Conservation (phyloP, 2,329 filamentous ascomycete species). For the Ascomycota sp. region DNA sequence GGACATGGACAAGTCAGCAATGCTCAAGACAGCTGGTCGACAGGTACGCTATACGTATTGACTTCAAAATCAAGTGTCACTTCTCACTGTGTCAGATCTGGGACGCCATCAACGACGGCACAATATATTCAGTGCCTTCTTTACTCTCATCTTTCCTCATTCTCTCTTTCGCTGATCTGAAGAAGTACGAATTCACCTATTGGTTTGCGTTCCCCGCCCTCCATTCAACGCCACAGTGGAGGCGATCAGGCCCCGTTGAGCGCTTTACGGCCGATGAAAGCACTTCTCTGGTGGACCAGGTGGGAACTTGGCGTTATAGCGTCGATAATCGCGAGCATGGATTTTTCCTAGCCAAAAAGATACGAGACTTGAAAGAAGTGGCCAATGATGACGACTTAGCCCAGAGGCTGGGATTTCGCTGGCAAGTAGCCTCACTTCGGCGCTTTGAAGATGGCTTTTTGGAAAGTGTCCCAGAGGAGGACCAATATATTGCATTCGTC, state of each 20-base stretch:
- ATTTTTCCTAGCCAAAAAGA: slow-evolving; percentile 84
- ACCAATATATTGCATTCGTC: slow-evolving; percentile 70
- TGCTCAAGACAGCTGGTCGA: slow-evolving; percentile 59
- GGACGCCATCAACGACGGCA: slow-evolving; percentile 93
- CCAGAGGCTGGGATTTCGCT: slow-evolving; percentile 40
- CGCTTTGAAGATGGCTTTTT: slow-evolving; percentile 82
- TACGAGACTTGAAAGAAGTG: slow-evolving; percentile 22
- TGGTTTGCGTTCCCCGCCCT: slow-evolving; percentile 93
- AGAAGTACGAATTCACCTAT: slow-evolving; percentile 96
- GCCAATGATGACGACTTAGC: slow-evolving; percentile 26
- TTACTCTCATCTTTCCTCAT: slow-evolving; percentile 75
- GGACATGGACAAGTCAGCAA: slow-evolving; percentile 55
- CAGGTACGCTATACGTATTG: slow-evolving; percentile 32
- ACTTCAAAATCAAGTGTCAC: neutral
- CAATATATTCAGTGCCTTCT: slow-evolving; percentile 86
- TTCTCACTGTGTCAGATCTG: slow-evolving; percentile 46
- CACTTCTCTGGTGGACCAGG: slow-evolving; percentile 55
- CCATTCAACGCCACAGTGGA: slow-evolving; percentile 76
- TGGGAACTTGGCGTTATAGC: slow-evolving; percentile 73
- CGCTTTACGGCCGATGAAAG: slow-evolving; percentile 49
- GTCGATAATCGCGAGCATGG: slow-evolving; percentile 73
- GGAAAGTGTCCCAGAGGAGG: slow-evolving; percentile 43
- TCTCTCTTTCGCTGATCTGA: slow-evolving; percentile 84
- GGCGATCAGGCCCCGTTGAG: slow-evolving; percentile 31
- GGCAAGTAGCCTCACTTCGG: slow-evolving; percentile 58